phyloP scores from a whole-genome alignment of 129 eudicot species.

The Flaveria brownii region DNA sequence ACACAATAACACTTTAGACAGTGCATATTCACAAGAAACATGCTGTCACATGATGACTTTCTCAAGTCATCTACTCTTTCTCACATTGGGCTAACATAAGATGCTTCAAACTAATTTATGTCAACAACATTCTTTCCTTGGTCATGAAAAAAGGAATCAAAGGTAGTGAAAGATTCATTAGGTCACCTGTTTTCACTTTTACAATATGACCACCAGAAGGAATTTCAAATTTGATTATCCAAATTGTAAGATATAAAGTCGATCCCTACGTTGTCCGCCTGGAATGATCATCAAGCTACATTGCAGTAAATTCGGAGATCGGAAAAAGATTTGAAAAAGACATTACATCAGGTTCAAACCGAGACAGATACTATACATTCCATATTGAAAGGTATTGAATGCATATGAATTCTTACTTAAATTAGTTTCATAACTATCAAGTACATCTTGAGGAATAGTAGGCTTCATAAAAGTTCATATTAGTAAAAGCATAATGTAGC shows the following conservation, averaged over 20 bases:
- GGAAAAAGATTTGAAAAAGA: conserved; percentile 12
- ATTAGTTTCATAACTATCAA: conserved; percentile 11
- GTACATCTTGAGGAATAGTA: neutral
- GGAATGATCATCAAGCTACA: conserved; percentile 2
- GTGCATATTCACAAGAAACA: conserved; percentile 1
- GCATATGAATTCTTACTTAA: conserved; percentile 5
- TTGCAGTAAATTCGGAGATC: conserved; percentile 11
- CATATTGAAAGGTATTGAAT: conserved; percentile 11
- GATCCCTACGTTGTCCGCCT: conserved; percentile 2
- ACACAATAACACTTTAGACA: neutral
- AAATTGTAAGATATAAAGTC: conserved; percentile 11
- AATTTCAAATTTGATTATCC: neutral
- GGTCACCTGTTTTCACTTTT: conserved; percentile 14
- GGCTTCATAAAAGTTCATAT: conserved; percentile 3
- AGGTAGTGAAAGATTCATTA: conserved; percentile 14
- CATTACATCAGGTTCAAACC: neutral
- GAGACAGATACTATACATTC: neutral
- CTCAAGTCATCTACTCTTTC: conserved; percentile 21
- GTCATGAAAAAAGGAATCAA: conserved; percentile 13
- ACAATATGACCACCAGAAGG: neutral
- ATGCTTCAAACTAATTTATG: conserved; percentile 16
- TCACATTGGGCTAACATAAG: conserved; percentile 10
- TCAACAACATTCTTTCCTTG: conserved; percentile 31
- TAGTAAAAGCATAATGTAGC: conserved; percentile 23
- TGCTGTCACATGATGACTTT: conserved; percentile 26